Base-by-base conservation (phyloP, 495 filamentous ascomycete species). In the Lophiostoma macrostomum region DNA sequence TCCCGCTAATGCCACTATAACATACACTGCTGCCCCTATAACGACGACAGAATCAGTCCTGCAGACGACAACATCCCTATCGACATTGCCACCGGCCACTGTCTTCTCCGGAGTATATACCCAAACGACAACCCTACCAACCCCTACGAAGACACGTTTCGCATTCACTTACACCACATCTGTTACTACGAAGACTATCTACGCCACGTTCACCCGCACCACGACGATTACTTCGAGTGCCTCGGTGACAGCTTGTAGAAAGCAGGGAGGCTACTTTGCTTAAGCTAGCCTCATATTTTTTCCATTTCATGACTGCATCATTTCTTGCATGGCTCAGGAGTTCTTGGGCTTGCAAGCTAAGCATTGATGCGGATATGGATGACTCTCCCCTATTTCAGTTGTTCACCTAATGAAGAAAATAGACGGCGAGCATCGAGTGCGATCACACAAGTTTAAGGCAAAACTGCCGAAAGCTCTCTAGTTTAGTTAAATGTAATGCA, bases 71-170 rank as follows among this genome's bases (percentile, higher is more conserved):
- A 58, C 53, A 5, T 28, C 58, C 4, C 54, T 49, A 28, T 34
- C 39, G 2, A 49, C 44, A 3, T 44, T 58, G 1, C 61, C 60
- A 20, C 60, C 60, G 11, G 41, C 46, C 24, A 66, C 64, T 13
- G 41, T 66, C 25, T 54, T 48, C 29, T 58, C 60, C 4, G 64
- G 64, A 22, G 44, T 60, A 29, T 59, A 38, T 20, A 66, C 64
- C n/a, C 41, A 38, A 1, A 64, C 60, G 8, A 50, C 50, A 8
- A 64, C 61, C 1, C 39, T 53, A 13, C 60, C 61, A 1, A 61
- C 64, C 5, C 48, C 49, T 4, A 66, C 63, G 1, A 53, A 50
- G 41, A 66, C 63, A 1, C 50, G 32, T 16, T n/a, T 48, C 10
- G 35, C 56, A 4, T 44, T 63, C 18, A 14, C 48, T 4, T 63